Percentiles rank a stretch among this genome's conserved stretches.
These are phyloP conservation scores for Mycena floridula DNA, from an alignment of 768 basidiomycete species.

Conservation along the genomic window DNA sequence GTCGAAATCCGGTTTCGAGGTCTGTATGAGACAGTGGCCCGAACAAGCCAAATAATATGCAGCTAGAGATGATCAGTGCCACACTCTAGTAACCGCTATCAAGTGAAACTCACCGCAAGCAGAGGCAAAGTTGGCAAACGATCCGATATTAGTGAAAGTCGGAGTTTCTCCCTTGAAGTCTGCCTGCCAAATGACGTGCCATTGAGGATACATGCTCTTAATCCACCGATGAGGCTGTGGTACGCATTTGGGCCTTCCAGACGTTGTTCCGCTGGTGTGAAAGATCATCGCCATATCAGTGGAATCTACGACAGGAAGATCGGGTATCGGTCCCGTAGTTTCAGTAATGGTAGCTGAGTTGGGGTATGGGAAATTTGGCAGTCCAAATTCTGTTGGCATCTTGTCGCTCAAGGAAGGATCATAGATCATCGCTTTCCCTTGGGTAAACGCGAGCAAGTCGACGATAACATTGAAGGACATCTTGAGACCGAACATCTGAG, in stretches of 20 bases:
- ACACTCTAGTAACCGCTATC: background rate
- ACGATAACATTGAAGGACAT: background rate
- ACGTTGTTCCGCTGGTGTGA: conserved; percentile 1
- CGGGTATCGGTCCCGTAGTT: background rate
- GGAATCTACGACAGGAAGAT: background rate
- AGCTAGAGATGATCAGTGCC: background rate
- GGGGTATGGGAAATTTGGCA: background rate
- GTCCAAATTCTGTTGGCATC: background rate
- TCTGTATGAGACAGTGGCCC: background rate
- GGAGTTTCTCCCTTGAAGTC: background rate
- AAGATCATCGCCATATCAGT: background rate
- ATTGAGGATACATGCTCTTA: background rate
- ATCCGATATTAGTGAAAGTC: background rate
- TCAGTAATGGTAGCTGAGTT: background rate
- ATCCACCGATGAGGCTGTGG: background rate
- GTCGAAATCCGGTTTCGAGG: background rate
- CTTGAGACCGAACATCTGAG: background rate
- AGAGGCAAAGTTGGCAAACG: background rate
- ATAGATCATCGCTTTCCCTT: background rate
- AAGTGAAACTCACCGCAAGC: background rate
- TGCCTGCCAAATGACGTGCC: background rate
- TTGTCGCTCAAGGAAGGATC: background rate
- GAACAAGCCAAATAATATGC: background rate
- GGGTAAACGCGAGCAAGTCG: background rate
- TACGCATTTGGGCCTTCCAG: background rate